Evolutionary conservation across 441 rosid genomes (phyloP), one percentile per base, ranked within the genome.

Genomic region (Adansonia rubrostipa): DNA sequence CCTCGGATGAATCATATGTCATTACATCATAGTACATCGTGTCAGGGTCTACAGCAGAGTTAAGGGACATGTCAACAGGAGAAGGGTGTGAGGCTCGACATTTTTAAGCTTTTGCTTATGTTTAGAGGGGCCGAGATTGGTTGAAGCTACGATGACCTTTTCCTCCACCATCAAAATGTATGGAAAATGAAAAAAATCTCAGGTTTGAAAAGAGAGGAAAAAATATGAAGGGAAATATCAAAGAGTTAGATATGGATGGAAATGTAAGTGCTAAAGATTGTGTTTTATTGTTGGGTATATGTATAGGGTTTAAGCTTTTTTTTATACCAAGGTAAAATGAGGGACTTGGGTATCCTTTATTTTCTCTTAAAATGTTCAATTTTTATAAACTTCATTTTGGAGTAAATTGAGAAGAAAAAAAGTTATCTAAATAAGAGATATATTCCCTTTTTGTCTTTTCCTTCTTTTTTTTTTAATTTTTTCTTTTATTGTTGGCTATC

Each of bases 91-190:
- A 1, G 85, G 68, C 79, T 90, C 94, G 48, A 89, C 70, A 45
- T 85, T 86, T 1, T 88, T 88, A 63, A 92, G 90, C 88, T 93
- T 95, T 75, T 98, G 89, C 82, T 95, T 95, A 86, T 83, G 91
- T 83, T 93, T 96, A 60, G 87, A 70, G 0, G 86, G 83, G 7
- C 79, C 80, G 1, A 87, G 82, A 66, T 51, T 33, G 11, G 82
- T 66, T 20, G 70, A 63, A 15, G 77, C 73, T 48, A 80, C 74
- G 19, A 81, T 80, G 22, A 82, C 83, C 83, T 84, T 92, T 83
- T 91, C 92, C 81, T 91, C 98, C 80, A 94, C 89, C 91, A 91
- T 90, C 61, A 62, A 60, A 17, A 66, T 63, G 62, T 2, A 69
- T 36, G 5, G 15, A 19, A 44, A 65, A 45, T 17, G 54, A 44